A percentile compares a stretch with the other conserved stretches of the same genome.
phyloP scores from a whole-genome alignment of 2,329 filamentous ascomycete species.

The Periglandula ipomoeae region DNA sequence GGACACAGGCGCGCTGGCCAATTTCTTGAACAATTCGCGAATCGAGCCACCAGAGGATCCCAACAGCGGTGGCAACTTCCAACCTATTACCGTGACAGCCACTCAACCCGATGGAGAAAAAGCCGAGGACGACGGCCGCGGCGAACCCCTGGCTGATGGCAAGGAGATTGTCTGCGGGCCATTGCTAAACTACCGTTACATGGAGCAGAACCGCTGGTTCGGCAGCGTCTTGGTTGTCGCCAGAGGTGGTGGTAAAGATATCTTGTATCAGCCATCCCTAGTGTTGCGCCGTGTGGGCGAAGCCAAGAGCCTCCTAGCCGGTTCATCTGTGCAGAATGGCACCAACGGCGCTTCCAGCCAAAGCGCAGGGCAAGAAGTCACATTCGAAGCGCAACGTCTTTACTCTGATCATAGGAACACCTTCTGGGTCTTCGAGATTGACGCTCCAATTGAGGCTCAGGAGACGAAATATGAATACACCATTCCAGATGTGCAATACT shows the following conservation, averaged over 20 bases:
- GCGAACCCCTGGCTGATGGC: conserved; percentile 28
- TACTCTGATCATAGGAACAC: conserved; percentile 62
- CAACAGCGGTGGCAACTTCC: conserved; percentile 27
- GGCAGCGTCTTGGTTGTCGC: conserved; percentile 82
- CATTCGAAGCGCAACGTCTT: conserved; percentile 38
- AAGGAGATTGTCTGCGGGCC: conserved; percentile 62
- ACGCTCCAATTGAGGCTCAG: conserved; percentile 59
- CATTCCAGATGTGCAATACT: conserved; percentile 57
- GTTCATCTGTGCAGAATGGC: conserved; percentile 17
- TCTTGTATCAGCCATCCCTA: conserved; percentile 50
- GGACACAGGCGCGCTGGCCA: conserved; percentile 41
- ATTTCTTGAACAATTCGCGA: conserved; percentile 47
- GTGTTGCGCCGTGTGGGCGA: conserved; percentile 36
- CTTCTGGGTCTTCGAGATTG: conserved; percentile 87
- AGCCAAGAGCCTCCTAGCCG: conserved; percentile 11
- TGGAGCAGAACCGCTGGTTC: conserved; percentile 65
- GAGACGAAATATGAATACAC: conserved; percentile 75
- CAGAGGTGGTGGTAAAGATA: conserved; percentile 55
- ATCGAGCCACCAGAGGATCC: conserved; percentile 31
- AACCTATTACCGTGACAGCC: conserved; percentile 40
- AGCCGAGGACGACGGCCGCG: conserved; percentile 6
- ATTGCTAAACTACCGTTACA: conserved; percentile 68
- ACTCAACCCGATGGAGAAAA: conserved; percentile 9
- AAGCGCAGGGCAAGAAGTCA: conserved; percentile 33
- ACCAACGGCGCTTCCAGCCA: conserved; percentile 15